phyloP scores from a whole-genome alignment of 1,284 basidiomycete genomes.

The Chiua sp. region DNA sequence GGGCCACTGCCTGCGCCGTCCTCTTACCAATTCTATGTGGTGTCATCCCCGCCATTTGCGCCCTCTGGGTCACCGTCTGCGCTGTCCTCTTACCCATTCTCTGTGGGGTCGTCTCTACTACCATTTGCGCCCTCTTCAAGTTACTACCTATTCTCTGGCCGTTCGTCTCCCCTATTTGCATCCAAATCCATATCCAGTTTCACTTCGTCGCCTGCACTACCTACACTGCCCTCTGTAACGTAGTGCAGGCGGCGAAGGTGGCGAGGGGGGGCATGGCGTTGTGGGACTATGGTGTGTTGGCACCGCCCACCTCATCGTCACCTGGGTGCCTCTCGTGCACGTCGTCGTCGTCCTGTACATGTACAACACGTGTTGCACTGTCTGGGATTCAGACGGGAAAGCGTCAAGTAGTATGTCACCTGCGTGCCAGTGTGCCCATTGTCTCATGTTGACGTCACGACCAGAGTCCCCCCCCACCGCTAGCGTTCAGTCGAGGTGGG shows the following conservation, averaged over 20 bases:
- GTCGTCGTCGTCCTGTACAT: conserved; percentile 16
- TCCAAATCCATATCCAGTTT: neutral
- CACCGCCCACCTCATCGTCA: conserved; percentile 14
- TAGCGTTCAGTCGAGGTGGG: conserved; percentile 29
- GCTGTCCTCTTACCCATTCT: too few relatives aligned
- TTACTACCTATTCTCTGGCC: too few relatives aligned
- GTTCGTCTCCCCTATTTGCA: too few relatives aligned
- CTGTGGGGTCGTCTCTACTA: too few relatives aligned
- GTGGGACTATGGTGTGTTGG: conserved; percentile 23
- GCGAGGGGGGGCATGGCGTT: conserved; percentile 12
- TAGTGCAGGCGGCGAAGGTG: neutral
- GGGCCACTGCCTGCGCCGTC: too few relatives aligned
- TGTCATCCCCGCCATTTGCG: too few relatives aligned
- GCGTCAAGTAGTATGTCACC: conserved; percentile 14
- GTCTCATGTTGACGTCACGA: neutral
- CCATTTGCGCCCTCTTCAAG: too few relatives aligned
- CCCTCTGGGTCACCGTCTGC: too few relatives aligned
- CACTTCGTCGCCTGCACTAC: conserved; percentile 21
- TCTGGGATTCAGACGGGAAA: neutral
- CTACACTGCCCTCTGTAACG: conserved; percentile 4
- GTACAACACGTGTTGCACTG: neutral
- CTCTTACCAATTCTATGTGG: too few relatives aligned
- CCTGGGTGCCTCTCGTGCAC: conserved; percentile 3
- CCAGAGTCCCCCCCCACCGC: conserved; percentile 15
- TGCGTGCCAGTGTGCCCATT: neutral